Evolutionary conservation across 306 rosid genomes (phyloP), one percentile per base, ranked within the genome.

Genomic region (Vigna trinervia): DNA sequence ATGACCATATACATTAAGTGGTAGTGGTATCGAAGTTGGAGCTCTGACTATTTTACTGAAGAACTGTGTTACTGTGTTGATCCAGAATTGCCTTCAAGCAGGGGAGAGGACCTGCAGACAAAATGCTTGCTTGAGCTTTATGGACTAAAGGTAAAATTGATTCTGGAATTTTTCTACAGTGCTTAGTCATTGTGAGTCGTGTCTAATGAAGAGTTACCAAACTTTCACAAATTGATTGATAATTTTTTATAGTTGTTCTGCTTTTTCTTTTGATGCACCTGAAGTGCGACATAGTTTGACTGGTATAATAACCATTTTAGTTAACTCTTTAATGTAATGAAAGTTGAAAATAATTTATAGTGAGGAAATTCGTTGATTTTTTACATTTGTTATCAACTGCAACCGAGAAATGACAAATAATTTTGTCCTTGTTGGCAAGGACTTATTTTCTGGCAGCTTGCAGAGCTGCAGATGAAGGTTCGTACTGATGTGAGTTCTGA

Each of bases 71-170:
- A 45, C 47, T 86, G 52, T 85, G 84, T 85, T 79, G 75, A 85
- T 82, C 77, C 90, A 96, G 98, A 83, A 77, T 86, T 96, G 83
- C 99, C 99, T 78, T 89, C 99, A 81, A 93, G 84, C 77, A 88
- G 92, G 85, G 99, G 98, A 65, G 99, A 96, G 77, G 96, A 93
- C 78, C 83, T 96, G 86, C 97, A 96, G 92, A 86, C 94, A 41
- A 96, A 88, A 87, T 93, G 98, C 90, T 86, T 96, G 83, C 90
- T 91, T 80, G 99, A 96, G 76, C 88, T 93, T 64, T 93, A 90
- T 87, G 99, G 98, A 67, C 81, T 96, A 76, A 92, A 96, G 99
- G 99, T 96, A 91, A 85, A 82, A 80, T 75, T 82, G 84, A 84
- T 59, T 52, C 84, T 48, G 67, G 75, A 63, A 78, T 39, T 71